A percentile compares a stretch with the other conserved stretches of the same genome.
Evolutionary conservation across 306 rosid species (phyloP).

Genomic region (Aeschynomene evenia): DNA sequence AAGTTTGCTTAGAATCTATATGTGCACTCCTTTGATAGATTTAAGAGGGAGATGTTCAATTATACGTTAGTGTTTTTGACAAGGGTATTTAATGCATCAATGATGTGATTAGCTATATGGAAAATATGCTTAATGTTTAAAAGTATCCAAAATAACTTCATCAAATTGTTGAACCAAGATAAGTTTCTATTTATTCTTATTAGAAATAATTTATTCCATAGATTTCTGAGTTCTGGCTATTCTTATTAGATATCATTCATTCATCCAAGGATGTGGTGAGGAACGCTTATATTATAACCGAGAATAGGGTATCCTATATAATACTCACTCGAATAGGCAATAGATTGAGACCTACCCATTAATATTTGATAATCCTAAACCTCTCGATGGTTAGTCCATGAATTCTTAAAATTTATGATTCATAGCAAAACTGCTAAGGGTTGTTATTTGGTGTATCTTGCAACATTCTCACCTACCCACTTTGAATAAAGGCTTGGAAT

Average conservation of each 20-base stretch:
- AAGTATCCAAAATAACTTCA: neutral
- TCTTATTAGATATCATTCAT: neutral
- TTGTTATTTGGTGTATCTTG: neutral
- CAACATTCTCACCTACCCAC: neutral
- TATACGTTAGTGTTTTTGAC: neutral
- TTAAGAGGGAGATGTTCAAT: neutral
- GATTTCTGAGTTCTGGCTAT: neutral
- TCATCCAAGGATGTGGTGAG: neutral
- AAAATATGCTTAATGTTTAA: neutral
- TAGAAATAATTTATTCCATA: neutral
- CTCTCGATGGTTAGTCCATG: neutral
- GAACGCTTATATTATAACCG: neutral
- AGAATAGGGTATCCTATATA: slow-evolving; percentile 14
- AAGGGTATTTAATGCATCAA: neutral
- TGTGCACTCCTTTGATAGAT: neutral
- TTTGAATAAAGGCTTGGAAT: neutral
- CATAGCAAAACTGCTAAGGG: neutral
- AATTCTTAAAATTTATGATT: slow-evolving; percentile 9
- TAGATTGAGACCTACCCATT: neutral
- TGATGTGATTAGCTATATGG: slow-evolving; percentile 1
- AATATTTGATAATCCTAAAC: neutral
- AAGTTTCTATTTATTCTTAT: neutral
- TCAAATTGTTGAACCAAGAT: neutral
- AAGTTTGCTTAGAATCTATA: neutral
- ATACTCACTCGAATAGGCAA: neutral